These are phyloP conservation scores for Protostelium mycophagum DNA, from an alignment of 78 protist species.

Conservation along the genomic window DNA sequence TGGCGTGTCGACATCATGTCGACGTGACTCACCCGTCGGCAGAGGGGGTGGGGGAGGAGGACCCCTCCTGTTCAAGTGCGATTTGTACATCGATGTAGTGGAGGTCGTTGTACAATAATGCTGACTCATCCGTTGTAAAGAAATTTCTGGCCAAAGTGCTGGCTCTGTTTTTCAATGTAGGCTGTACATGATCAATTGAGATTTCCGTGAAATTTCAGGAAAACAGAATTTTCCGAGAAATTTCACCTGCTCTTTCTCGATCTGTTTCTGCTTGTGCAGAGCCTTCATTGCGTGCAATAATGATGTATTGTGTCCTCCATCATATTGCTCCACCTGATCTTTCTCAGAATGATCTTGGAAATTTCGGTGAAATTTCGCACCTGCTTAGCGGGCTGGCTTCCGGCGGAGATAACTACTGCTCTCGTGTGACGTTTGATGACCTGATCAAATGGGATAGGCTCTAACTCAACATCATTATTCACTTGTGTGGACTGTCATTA, in stretches of 20 bases:
- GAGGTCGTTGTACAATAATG: not conserved
- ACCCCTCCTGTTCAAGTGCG: not conserved
- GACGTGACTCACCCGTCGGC: not conserved
- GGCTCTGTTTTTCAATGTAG: not conserved
- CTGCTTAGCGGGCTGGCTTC: too few species aligned
- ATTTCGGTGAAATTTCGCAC: too few species aligned
- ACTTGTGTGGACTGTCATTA: too few species aligned
- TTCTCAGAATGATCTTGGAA: not conserved
- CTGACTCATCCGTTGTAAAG: not conserved
- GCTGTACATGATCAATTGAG: not conserved
- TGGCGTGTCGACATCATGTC: not conserved
- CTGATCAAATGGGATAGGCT: not conserved
- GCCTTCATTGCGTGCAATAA: not conserved
- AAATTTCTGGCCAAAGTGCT: not conserved
- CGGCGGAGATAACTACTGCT: too few species aligned
- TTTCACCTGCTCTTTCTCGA: not conserved
- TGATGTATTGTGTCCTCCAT: not conserved
- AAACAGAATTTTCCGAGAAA: not conserved
- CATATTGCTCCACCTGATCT: not conserved
- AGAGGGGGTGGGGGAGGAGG: not conserved
- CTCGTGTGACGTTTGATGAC: too few species aligned
- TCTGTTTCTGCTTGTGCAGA: not conserved
- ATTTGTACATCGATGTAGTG: not conserved
- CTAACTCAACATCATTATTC: not conserved
- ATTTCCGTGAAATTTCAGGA: too few species aligned